These are phyloP conservation scores for Aspergillus amoenus DNA, from an alignment of 2,329 filamentous ascomycete genomes.

Conservation along the genomic window DNA sequence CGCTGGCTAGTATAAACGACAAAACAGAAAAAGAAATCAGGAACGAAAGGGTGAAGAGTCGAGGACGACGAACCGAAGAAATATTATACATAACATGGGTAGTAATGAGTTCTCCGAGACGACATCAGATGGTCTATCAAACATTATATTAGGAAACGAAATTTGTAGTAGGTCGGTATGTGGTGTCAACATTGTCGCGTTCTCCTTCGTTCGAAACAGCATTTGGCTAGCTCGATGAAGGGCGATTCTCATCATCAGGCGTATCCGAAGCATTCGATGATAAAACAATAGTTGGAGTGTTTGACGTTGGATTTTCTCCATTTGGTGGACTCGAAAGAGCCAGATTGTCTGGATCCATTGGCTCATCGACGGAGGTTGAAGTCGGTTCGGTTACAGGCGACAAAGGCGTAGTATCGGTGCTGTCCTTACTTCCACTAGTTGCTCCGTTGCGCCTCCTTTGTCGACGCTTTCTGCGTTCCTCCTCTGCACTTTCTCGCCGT, in stretches of 20 bases:
- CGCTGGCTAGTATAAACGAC: slow-evolving; percentile 4
- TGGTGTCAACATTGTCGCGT: background rate
- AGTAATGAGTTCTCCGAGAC: slow-evolving; percentile 25
- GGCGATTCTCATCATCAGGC: slow-evolving; percentile 24
- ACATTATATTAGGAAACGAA: slow-evolving; percentile 31
- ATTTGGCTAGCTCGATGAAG: slow-evolving; percentile 13
- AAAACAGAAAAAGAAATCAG: slow-evolving; percentile 9
- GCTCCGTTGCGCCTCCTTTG: slow-evolving; percentile 63
- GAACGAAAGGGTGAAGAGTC: slow-evolving; percentile 12
- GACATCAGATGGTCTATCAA: slow-evolving; percentile 33
- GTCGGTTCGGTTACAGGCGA: slow-evolving; percentile 32
- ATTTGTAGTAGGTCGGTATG: background rate
- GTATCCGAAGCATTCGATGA: slow-evolving; percentile 29
- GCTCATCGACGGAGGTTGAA: slow-evolving; percentile 28
- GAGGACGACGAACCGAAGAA: slow-evolving; percentile 8
- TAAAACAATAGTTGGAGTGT: slow-evolving; percentile 35
- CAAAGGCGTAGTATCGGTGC: slow-evolving; percentile 32
- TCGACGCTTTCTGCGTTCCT: slow-evolving; percentile 68
- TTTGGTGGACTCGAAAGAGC: slow-evolving; percentile 22
- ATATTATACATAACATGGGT: slow-evolving; percentile 22
- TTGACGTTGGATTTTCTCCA: slow-evolving; percentile 21
- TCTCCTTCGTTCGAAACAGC: background rate
- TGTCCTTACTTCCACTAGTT: slow-evolving; percentile 38
- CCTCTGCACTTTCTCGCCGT: slow-evolving; percentile 72
- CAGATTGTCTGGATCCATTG: slow-evolving; percentile 21